phyloP scores from a whole-genome alignment of 331 rosid species.

The Quercus tomentella region DNA sequence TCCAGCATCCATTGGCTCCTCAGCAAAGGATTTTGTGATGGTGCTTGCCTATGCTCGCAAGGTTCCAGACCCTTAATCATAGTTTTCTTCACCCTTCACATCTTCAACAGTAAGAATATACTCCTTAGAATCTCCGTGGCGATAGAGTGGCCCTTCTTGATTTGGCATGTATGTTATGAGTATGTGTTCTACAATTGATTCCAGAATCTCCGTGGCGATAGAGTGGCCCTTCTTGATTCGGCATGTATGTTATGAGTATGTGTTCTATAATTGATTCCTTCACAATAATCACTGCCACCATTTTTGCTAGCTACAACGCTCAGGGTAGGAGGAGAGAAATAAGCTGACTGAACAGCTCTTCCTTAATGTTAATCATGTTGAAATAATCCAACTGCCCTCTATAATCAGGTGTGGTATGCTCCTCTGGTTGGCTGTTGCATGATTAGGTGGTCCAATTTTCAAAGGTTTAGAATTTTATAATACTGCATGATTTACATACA shows the following conservation, averaged over 20 bases:
- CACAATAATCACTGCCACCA: background rate
- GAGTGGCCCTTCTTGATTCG: background rate
- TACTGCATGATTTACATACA: background rate
- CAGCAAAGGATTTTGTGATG: conserved; percentile 92
- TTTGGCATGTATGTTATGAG: conserved; percentile 1
- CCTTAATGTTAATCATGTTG: background rate
- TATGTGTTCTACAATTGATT: background rate
- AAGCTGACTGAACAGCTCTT: background rate
- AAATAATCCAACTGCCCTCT: background rate
- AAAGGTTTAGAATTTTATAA: background rate
- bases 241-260: conserved; percentile 3
- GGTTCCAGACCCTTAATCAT: conserved; percentile 32
- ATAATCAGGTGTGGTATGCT: background rate
- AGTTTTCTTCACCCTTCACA: background rate
- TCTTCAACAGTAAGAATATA: background rate
- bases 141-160: background rate
- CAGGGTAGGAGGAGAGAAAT: background rate
- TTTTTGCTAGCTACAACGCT: background rate
- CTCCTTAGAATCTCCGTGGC: conserved; percentile 5
- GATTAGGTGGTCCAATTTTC: background rate
- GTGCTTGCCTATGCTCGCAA: conserved; percentile 75
- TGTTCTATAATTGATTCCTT: background rate
- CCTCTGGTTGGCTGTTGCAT: background rate
- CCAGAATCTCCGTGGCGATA: background rate
- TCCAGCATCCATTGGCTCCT: conserved; percentile 71